Base-by-base conservation (phyloP, 352 stramenopile species). In the Pythium monospermum region DNA sequence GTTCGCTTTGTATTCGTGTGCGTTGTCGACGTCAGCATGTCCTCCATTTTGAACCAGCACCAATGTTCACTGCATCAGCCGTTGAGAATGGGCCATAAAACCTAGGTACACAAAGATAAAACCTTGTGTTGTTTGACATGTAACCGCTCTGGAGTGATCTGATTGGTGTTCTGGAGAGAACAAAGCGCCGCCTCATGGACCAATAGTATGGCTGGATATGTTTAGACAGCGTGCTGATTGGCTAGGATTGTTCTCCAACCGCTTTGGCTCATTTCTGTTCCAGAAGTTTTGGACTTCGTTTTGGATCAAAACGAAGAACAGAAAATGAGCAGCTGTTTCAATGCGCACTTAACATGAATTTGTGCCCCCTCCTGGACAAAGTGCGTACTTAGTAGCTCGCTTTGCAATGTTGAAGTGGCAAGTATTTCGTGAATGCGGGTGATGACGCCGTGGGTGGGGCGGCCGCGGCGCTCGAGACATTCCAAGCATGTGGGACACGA, bases 141-240 rank as follows among this genome's bases (percentile, higher is more conserved):
- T 35, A 53, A 53, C 46, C 46, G 3, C 12, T 28, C 33, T 13
- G 22, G 21, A 6, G 36, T 8, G 4, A 33, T 26, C 13, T 40
- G 55, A 63, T 63, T 63, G 55, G 55, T 63, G 47, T 52, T 52
- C 40, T 28, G n/a, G 8, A 2, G 45, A 56, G 54, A 61, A 55
- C 54, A 52, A n/a, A 45, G 38, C 25, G 40, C 30, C 45, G 44
- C 6, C 48, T 55, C 21, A 16, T 36, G 31, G 30, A 53, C 55
- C 55, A 63, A 63, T 63, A 13, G 43, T 10, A 44, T 26, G 3
- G 1, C 21, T 2, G 10, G 12, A 8, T 36, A 26, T 10, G 10
- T 12, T 8, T 36, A n/a, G 41, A 37, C 1, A 25, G 1, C 3
- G 16, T 5, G 7, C 23, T 36, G 25, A 33, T 40, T 42, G 16